Conservation (phyloP, 1,284 basidiomycete species). For the Neolentinus lepideus region DNA sequence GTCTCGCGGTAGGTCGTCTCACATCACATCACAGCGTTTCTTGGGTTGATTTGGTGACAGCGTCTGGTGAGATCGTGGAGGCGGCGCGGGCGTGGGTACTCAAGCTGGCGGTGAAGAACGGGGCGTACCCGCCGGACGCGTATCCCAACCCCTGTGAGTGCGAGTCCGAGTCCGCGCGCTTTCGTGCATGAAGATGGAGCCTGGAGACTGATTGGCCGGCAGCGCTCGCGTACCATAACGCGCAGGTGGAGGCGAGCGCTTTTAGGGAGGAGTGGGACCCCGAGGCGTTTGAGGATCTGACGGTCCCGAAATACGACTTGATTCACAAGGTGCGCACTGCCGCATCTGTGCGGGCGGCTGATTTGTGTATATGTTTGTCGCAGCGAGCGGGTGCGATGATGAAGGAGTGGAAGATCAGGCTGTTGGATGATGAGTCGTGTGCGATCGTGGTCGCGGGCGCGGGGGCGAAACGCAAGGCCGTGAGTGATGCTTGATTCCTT, state of each 20-base stretch:
- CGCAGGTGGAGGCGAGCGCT: slow-evolving; percentile 84
- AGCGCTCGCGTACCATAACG: slow-evolving; percentile 84
- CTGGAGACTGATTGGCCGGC: slow-evolving; percentile 7
- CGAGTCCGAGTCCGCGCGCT: too few species aligned
- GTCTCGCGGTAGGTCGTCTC: slow-evolving; percentile 44
- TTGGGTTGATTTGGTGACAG: slow-evolving; percentile 30
- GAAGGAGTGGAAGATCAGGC: slow-evolving; percentile 64
- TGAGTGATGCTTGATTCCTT: slow-evolving; percentile 28
- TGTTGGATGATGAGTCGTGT: slow-evolving; percentile 62
- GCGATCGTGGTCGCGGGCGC: slow-evolving; percentile 37
- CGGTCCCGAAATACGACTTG: slow-evolving; percentile 68
- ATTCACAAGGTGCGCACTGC: slow-evolving; percentile 75
- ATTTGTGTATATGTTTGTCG: too few species aligned
- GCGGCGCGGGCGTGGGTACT: slow-evolving; percentile 72
- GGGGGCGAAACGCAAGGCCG: slow-evolving; percentile 63
- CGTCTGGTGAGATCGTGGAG: slow-evolving; percentile 61
- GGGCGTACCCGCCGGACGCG: slow-evolving; percentile 79
- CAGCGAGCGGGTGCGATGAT: slow-evolving; percentile 75
- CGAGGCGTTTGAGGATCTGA: slow-evolving; percentile 71
- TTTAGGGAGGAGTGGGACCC: slow-evolving; percentile 84
- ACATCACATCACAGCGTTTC: not conserved
- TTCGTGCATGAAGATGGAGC: too few species aligned
- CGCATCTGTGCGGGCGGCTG: too few species aligned
- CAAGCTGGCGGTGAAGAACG: slow-evolving; percentile 73
- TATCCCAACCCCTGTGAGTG: slow-evolving; percentile 87